Percentiles rank a stretch among this genome's conserved stretches.
These are phyloP conservation scores for Tetrahymena malaccensis DNA, from an alignment of 73 alveolate genomes.

Conservation along the genomic window DNA sequence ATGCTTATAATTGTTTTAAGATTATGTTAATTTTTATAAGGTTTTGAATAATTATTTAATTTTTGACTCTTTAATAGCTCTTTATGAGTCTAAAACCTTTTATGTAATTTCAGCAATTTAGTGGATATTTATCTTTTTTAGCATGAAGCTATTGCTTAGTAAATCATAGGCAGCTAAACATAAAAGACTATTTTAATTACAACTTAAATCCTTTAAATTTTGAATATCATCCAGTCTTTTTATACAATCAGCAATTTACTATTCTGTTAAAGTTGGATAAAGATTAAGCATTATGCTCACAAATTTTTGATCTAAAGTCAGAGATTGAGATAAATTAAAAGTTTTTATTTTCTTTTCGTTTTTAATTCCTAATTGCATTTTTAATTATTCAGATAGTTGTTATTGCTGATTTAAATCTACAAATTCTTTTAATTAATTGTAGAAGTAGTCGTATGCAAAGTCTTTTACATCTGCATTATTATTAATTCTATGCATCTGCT, in stretches of 20 bases:
- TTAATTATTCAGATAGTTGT: neutral
- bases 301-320: neutral
- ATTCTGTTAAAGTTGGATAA: neutral
- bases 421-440: neutral
- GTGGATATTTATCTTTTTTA: neutral
- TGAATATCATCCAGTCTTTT: neutral
- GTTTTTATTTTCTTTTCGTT: neutral
- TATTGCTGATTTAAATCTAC: neutral
- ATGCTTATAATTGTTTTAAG: too few relatives aligned
- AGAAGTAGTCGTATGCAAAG: neutral
- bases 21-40: too few relatives aligned
- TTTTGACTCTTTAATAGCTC: neutral
- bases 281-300: neutral
- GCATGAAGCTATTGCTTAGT: neutral
- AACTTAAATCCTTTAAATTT: neutral
- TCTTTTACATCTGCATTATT: neutral
- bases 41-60: too few relatives aligned
- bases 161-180: neutral
- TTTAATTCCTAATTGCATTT: neutral
- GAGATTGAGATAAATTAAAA: neutral
- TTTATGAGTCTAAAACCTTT: neutral
- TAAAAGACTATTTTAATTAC: neutral
- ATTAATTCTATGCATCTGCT: neutral
- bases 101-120: neutral
- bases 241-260: neutral